Evolutionary conservation across 352 stramenopile genomes (phyloP).

Genomic region (Pythium rishiriense): DNA sequence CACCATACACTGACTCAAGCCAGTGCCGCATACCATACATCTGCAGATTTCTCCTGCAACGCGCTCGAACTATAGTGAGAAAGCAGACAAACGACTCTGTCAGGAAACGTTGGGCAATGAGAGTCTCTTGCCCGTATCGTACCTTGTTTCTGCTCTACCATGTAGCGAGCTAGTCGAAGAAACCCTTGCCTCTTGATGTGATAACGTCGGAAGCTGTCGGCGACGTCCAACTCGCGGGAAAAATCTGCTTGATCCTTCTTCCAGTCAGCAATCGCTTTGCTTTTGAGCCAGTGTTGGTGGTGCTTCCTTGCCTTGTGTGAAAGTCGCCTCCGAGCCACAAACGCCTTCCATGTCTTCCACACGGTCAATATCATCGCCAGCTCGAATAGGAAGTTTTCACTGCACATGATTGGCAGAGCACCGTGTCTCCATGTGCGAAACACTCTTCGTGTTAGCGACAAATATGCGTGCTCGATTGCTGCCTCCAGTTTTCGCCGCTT

Average conservation of each 20-base stretch:
- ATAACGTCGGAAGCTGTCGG: background rate
- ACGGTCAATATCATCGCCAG: slow-evolving; percentile 3
- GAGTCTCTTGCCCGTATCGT: background rate
- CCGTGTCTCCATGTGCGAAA: slow-evolving; percentile 11
- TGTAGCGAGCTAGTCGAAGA: background rate
- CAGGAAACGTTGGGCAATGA: background rate
- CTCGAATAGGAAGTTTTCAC: slow-evolving; percentile 15
- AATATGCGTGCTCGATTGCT: background rate
- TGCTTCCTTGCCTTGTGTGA: slow-evolving; percentile 8
- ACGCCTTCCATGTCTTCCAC: slow-evolving; percentile 21
- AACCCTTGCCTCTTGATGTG: background rate
- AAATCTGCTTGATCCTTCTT: slow-evolving; percentile 15
- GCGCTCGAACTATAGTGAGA: slow-evolving; percentile 11
- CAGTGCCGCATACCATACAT: slow-evolving; percentile 14
- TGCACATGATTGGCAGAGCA: slow-evolving; percentile 6
- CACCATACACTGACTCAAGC: slow-evolving; percentile 5
- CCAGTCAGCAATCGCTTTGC: background rate
- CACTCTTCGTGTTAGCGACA: background rate
- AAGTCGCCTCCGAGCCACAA: slow-evolving; percentile 1
- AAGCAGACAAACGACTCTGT: background rate
- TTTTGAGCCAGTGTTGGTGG: background rate
- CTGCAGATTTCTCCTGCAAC: slow-evolving; percentile 12
- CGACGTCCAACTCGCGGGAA: background rate
- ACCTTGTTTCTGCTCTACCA: slow-evolving; percentile 25
- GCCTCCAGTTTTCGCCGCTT: background rate